Evolutionary conservation across 169 alveolate genomes (phyloP), one percentile per base, ranked within the genome.

Genomic region (Neospora caninum): DNA sequence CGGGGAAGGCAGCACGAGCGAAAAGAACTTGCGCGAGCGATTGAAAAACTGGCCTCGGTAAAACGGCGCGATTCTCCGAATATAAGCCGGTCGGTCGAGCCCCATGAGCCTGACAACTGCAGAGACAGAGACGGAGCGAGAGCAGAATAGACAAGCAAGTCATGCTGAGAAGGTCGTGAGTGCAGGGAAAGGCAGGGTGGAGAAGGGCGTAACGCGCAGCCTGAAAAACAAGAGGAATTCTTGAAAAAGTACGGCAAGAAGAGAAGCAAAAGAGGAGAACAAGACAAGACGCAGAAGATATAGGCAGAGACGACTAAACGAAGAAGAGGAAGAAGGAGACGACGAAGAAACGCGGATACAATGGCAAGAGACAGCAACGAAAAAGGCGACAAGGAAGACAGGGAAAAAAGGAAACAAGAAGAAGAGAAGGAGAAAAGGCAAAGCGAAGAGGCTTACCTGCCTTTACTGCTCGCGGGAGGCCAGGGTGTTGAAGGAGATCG

Each of bases 61-160:
- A 34, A 42, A 82, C n/a, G 94, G 94, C 92, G 82, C 80, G 54
- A 92, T 42, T 67, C 86, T 82, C 73, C 69, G 91, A 1, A 92
- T 91, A n/a, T 92, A 92, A 2, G 87, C 92, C 87, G 80, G 80
- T 31, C 94, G 94, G 38, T 92, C 94, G 49, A 80, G 64, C 29
- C 94, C 94, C 91, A 80, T 80, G 27, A 82, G 67, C 69, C 36
- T n/a, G 6, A 42, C 89, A 4, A 82, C 89, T 41, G 89, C 64
- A 41, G 45, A 78, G 39, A n/a, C 45, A 78, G 20, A 78, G 20
- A 4, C n/a, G 45, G 45, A n/a, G n/a, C 27, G 86, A 20, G 45
- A 78, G 83, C 34, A 34, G 6, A 34, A 70, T 16, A 70, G 36
- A 7, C 34, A n/a, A 7, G 18, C 9, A 34, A 70, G 83, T 70